Base-by-base conservation (phyloP, 225 moss, liverwort and hornwort genomes). In the Takakia lepidozioides region DNA sequence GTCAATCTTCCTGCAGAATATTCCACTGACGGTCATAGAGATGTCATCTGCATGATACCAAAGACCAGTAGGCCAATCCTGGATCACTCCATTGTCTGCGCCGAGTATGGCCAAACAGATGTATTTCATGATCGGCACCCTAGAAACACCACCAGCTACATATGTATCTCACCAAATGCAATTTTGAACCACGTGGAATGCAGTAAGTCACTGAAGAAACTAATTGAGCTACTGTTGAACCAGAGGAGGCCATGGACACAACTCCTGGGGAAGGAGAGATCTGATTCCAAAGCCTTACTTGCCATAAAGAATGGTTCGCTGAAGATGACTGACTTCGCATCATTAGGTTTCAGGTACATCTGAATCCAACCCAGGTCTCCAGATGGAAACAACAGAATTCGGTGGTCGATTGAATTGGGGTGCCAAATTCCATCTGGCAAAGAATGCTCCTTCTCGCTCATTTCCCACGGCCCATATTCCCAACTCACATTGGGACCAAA, bases 301-400 rank as follows among this genome's bases (percentile, higher is more conserved):
- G 71, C 6, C 38, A 72, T 68, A 59, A 77, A 77, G 8, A 77
- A 64, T 41, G 64, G 68, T 58, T 77, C 72, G 50, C 64, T 68
- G 19, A 72, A 68, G 42, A 77, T 61, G 50, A 68, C 72, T n/a
- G 57, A 61, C 4, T 28, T 29, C 1, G 71, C 52, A 41, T 64
- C 57, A 19, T 61, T 51, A 2, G 68, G 72, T 37, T 2, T 58
- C 26, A 72, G 64, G 30, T 64, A 68, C 61, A 64, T 68, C n/a
- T 68, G 64, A 47, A 77, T 55, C 77, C 72, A 77, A 39, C 76
- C 76, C 14, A 64, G 54, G 42, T 77, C 72, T 26, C 68, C 72
- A 50, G 49, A 60, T 2, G 64, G 68, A 37, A 68, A 24, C 55
- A 72, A 32, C 14, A 72, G 61, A 61, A 64, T 0, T n/a, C 76